Evolutionary conservation across 148 eudicot species (phyloP).

Genomic region (Camellia sinensis): DNA sequence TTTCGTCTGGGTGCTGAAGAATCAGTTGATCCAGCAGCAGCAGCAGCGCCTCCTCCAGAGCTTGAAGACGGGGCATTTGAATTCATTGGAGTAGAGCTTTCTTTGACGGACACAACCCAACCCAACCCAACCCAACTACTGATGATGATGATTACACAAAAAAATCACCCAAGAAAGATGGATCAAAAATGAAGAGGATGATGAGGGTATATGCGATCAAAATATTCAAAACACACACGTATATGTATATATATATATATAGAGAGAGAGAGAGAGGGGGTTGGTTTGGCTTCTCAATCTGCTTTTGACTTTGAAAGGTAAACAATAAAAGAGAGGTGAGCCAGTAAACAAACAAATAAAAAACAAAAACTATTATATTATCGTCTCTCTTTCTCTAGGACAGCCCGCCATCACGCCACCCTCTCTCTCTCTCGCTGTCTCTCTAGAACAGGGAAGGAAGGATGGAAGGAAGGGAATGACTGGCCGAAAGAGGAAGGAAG

Average conservation of each 20-base stretch:
- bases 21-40: conserved; percentile 55
- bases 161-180: too few species aligned
- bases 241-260: not conserved
- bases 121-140: too few species aligned
- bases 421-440: too few species aligned
- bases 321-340: not conserved
- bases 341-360: not conserved
- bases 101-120: too few species aligned
- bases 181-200: not conserved
- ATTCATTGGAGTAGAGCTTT: conserved; percentile 35
- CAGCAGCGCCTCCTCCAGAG: conserved; percentile 32
- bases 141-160: too few species aligned
- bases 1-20: conserved; percentile 51
- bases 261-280: not conserved
- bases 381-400: not conserved
- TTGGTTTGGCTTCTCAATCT: not conserved
- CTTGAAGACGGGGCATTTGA: conserved; percentile 61
- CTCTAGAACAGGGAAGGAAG: too few species aligned
- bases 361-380: not conserved
- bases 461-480: too few species aligned
- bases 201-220: conserved; percentile 8
- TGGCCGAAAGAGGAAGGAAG: too few species aligned
- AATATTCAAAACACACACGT: not conserved
- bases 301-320: conserved; percentile 12
- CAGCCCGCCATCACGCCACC: too few species aligned